Conservation (phyloP, 2,329 filamentous ascomycete species). For the Gyromitra esculenta region DNA sequence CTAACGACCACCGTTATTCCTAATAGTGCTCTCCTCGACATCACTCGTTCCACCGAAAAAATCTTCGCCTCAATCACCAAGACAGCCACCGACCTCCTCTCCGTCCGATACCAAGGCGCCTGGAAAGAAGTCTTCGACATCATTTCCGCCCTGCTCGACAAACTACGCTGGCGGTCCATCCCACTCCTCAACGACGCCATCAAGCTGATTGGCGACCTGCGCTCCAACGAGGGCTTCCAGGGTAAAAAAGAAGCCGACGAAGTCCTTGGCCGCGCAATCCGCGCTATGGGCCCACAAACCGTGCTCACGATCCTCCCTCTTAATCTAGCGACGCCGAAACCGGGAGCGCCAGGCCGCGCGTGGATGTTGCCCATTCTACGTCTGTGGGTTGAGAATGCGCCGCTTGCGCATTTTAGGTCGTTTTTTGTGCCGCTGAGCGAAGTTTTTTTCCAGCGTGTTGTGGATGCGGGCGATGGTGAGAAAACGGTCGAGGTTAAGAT, state of each 20-base stretch:
- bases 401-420: conserved; percentile 81
- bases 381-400: conserved; percentile 88
- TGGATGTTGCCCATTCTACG: conserved; percentile 94
- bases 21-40: conserved; percentile 81
- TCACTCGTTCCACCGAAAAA: conserved; percentile 93
- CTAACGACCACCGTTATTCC: conserved; percentile 92
- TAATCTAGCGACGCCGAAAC: conserved; percentile 80
- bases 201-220: conserved; percentile 83
- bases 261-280: conserved; percentile 85
- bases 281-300: conserved; percentile 86
- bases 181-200: conserved; percentile 80
- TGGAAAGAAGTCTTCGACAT: conserved; percentile 96
- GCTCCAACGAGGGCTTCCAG: conserved; percentile 85
- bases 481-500: conserved; percentile 98
- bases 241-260: conserved; percentile 95
- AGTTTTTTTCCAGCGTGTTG: conserved; percentile 84
- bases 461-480: conserved; percentile 78
- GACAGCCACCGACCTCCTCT: conserved; percentile 77
- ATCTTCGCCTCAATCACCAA: conserved; percentile 81
- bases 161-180: conserved; percentile 82
- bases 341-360: conserved; percentile 83
- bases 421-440: conserved; percentile 92
- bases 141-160: conserved; percentile 84
- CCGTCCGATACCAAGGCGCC: conserved; percentile 89
- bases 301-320: conserved; percentile 84